Evolutionary conservation across 1,139 yeast genomes (phyloP).

Genomic region (Zygoascus hellenicus): DNA sequence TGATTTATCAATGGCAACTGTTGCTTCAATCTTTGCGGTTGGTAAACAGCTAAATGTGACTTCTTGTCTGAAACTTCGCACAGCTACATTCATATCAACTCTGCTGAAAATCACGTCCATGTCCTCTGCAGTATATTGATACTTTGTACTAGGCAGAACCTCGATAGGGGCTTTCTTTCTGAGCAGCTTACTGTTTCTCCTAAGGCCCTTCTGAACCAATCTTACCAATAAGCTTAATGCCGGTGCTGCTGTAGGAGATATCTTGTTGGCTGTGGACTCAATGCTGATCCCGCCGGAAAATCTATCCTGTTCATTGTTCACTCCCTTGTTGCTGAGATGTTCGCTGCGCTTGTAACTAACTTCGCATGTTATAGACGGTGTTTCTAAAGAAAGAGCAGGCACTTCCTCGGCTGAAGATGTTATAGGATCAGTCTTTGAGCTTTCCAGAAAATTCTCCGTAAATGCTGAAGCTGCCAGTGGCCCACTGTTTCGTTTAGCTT

Average conservation of each 20-base stretch:
- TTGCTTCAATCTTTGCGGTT: slow-evolving; percentile 84
- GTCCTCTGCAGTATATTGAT: slow-evolving; percentile 10
- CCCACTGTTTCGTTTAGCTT: neutral
- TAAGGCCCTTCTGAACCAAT: slow-evolving; percentile 12
- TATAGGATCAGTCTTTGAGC: neutral
- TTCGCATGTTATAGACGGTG: slow-evolving; percentile 70
- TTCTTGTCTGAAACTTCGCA: slow-evolving; percentile 66
- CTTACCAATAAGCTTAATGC: slow-evolving; percentile 51
- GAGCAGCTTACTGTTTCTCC: slow-evolving; percentile 7
- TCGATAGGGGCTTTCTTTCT: neutral
- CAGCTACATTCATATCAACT: slow-evolving; percentile 57
- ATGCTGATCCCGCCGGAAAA: slow-evolving; percentile 52
- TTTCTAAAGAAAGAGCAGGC: slow-evolving; percentile 58
- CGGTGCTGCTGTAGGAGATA: slow-evolving; percentile 75
- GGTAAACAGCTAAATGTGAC: slow-evolving; percentile 86
- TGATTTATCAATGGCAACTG: slow-evolving; percentile 65
- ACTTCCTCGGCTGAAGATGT: neutral
- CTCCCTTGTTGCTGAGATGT: slow-evolving; percentile 6
- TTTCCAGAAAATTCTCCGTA: neutral
- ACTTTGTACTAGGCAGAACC: neutral
- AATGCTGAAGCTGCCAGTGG: neutral
- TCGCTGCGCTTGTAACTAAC: slow-evolving; percentile 38
- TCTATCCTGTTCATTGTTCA: slow-evolving; percentile 37
- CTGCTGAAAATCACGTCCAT: slow-evolving; percentile 32
- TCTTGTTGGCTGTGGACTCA: slow-evolving; percentile 65